Base-by-base conservation (phyloP, 2,329 filamentous ascomycete genomes). In the Aspergillus fijiensis region DNA sequence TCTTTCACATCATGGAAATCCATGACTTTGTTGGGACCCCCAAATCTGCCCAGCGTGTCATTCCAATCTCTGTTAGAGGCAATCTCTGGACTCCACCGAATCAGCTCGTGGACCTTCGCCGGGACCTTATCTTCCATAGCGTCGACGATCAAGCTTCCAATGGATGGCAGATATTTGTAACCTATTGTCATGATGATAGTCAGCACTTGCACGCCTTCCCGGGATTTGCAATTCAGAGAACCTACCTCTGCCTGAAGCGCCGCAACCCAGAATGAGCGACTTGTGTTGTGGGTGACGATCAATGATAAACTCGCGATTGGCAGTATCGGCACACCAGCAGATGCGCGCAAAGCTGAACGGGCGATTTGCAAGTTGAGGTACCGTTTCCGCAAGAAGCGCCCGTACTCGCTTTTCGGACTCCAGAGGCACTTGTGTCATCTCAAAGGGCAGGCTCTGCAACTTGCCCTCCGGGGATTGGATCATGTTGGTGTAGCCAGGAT, bases 251-350 rank as follows among this genome's bases (percentile, higher is more conserved):
- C 81, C 82, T 51, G 78, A 81, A 10, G 75, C 83, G 6, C 82
- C 81, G 11, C 80, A 77, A 7, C 80, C 82, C 12, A 84, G 64
- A 2, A 81, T 68, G n/a, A 84, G 66, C 35, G 74, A 77, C 29
- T 69, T 64, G 51, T 77, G 73, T 5, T 75, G 69, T 0, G 82
- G 81, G 68, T 85, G 82, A 48, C 69, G 72, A 49, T 79, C 79
- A 59, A 86, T 83, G 6, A 86, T 66, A 59, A 85, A 84, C 45
- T 79, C 74, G 2, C 82, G 76, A 67, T 86, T 80, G 0, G 80
- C 77, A 0, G 83, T 85, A 64, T 85, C 84, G 0, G 82, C 80
- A 61, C 82, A 84, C 84, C 84, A 85, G 68, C 83, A 85, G 50
- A 86, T 80, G 5, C 81, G 73, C 3, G 81, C 80, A 60, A 82